Conservation (phyloP, 352 stramenopile genomes). For the Pythium myriotylum region DNA sequence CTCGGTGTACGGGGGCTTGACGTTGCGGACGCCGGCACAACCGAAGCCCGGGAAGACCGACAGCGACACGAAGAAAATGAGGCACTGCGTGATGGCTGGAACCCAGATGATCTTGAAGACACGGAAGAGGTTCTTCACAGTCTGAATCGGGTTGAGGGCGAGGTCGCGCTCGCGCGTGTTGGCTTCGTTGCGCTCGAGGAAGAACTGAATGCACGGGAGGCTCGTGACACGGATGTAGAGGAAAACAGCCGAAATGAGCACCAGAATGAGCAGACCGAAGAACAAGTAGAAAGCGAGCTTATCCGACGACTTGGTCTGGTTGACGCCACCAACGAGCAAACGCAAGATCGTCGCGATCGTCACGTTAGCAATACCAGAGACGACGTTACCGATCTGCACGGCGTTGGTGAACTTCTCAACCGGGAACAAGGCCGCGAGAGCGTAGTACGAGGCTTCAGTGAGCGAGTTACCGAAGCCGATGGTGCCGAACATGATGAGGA, state of each 20-base stretch:
- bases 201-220: slow-evolving; percentile 50
- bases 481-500: slow-evolving; percentile 57
- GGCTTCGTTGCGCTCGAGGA: slow-evolving; percentile 51
- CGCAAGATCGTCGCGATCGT: slow-evolving; percentile 57
- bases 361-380: slow-evolving; percentile 56
- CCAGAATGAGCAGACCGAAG: slow-evolving; percentile 54
- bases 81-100: slow-evolving; percentile 48
- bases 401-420: slow-evolving; percentile 70
- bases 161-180: slow-evolving; percentile 37
- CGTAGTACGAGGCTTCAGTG: slow-evolving; percentile 63
- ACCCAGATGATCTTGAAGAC: slow-evolving; percentile 57
- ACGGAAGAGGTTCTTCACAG: slow-evolving; percentile 43
- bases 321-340: slow-evolving; percentile 44
- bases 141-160: slow-evolving; percentile 31
- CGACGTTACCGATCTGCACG: slow-evolving; percentile 67
- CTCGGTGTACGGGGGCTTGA: slow-evolving; percentile 30
- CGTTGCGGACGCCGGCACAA: slow-evolving; percentile 42
- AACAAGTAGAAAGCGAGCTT: slow-evolving; percentile 64
- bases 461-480: slow-evolving; percentile 62
- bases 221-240: slow-evolving; percentile 43
- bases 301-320: slow-evolving; percentile 39
- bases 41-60: slow-evolving; percentile 55
- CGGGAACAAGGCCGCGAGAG: slow-evolving; percentile 58
- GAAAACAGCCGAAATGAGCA: slow-evolving; percentile 46
- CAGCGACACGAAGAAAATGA: slow-evolving; percentile 67